Base-by-base conservation (phyloP, 2,329 filamentous ascomycete genomes). In the Albifimbria verrucaria region DNA sequence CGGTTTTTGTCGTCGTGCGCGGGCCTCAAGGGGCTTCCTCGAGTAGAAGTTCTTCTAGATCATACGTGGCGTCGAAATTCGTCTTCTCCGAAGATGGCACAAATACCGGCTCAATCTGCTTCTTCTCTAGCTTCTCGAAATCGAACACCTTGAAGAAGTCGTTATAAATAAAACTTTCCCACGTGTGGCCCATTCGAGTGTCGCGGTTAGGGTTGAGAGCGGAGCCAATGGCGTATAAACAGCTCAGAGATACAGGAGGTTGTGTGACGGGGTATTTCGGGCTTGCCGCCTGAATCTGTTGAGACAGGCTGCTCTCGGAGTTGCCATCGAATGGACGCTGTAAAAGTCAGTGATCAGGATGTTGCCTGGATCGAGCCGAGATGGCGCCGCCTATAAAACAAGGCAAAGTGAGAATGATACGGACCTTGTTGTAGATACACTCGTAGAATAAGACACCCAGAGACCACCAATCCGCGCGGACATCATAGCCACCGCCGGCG, bases 41-140 rank as follows among this genome's bases (percentile, higher is more conserved):
- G 44, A 99, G 73, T 2, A 99, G 74, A 20, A 99, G 72, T 69
- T 99, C 94, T 68, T 99, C 94, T 49, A 99, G 75, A 70, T 99
- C 94, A 67, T 99, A 97, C 1, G 94, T 99, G 4, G 94, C 94
- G 71, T 99, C 94, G 61, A 99, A 99, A 69, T 99, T 99, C 3
- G 94, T 97, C 80, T 99, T 99, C 48, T 97, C 94, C 52, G 91
- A 92, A 0, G 93, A 96, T 0, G 94, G 94, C 20, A 89, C 83
- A 68, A 99, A 99, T 3, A 97, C 85, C 0, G 94, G 94, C 61
- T 92, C 87, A 44, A 97, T 86, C 65, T 92, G 86, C 68, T 97
- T 97, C 58, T 85, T 79, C 68, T 96, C 90, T 32, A 99, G 73
- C 0, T 87, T 86, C 15, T 83, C 85, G 60, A 99, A 99, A 66